Conservation (phyloP, 179 eudicot species). For the Patellifolia procumbens region DNA sequence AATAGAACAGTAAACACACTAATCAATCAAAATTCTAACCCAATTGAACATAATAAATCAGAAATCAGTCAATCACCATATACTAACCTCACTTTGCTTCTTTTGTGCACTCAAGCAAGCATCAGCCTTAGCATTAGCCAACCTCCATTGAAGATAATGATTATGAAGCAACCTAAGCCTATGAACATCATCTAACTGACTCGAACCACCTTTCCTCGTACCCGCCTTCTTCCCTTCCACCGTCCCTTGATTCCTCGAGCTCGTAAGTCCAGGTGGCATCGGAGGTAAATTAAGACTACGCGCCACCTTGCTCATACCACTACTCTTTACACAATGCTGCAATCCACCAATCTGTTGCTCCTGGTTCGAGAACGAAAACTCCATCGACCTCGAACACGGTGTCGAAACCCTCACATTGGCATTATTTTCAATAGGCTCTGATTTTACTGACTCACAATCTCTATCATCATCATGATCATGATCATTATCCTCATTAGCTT, state of each 20-base stretch:
- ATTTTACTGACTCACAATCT: constrained; percentile 30
- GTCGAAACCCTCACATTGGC: constrained; percentile 32
- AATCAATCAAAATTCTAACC: background rate
- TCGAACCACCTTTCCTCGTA: constrained; percentile 32
- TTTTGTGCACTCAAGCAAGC: constrained; percentile 54
- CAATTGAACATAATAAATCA: background rate
- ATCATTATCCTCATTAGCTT: constrained; percentile 14
- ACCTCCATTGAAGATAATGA: constrained; percentile 67
- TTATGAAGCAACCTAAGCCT: constrained; percentile 61
- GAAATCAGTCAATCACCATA: background rate
- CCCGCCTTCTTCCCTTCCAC: constrained; percentile 41
- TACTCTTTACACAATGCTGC: constrained; percentile 26
- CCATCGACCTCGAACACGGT: constrained; percentile 58
- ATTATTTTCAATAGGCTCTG: constrained; percentile 24
- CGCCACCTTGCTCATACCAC: constrained; percentile 34
- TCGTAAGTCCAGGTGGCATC: constrained; percentile 34
- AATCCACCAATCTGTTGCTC: constrained; percentile 21
- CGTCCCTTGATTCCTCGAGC: constrained; percentile 32
- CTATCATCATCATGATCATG: background rate
- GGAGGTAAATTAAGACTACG: constrained; percentile 60
- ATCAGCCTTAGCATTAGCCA: constrained; percentile 67
- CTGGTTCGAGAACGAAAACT: constrained; percentile 33
- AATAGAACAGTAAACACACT: background rate
- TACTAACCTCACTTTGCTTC: constrained; percentile 67
- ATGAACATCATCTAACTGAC: constrained; percentile 53